Conservation (phyloP, 805 yeast genomes). For the Starmerella scarabaei region DNA sequence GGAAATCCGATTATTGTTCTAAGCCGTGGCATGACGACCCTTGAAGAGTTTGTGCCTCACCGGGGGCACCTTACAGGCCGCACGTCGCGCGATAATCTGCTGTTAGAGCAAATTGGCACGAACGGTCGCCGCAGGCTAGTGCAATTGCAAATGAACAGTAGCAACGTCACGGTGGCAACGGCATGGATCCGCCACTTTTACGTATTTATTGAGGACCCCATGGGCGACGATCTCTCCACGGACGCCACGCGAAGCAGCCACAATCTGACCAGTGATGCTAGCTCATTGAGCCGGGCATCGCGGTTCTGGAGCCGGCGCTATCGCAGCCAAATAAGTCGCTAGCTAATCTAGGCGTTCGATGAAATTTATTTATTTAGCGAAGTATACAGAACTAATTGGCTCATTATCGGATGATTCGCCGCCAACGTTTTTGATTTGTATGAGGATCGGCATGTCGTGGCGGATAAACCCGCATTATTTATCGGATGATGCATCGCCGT, state of each 20-base stretch:
- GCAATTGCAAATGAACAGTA: constrained; percentile 8
- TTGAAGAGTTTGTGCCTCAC: constrained; percentile 5
- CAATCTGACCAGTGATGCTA: not conserved
- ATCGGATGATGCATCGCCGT: no score
- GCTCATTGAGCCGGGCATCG: constrained; percentile 5
- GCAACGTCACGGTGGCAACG: constrained; percentile 1
- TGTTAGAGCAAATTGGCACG: not conserved
- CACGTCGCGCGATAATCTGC: constrained; percentile 1
- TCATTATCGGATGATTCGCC: no score
- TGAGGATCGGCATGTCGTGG: no score
- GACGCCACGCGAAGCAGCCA: not conserved
- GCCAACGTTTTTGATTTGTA: no score
- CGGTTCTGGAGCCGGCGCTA: constrained; percentile 3
- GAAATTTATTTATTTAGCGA: no score
- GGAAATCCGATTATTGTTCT: constrained; percentile 6
- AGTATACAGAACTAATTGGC: no score
- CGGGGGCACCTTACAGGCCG: constrained; percentile 1
- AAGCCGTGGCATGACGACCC: constrained; percentile 1
- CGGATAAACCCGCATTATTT: no score
- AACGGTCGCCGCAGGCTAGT: not conserved
- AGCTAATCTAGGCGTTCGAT: no score
- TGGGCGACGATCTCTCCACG: not conserved
- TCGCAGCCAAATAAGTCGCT: no score
- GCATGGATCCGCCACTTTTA: constrained; percentile 8
- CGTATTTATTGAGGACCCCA: constrained; percentile 1